phyloP scores from a whole-genome alignment of 176 grass and related monocot species.

The Triticum monococcum region DNA sequence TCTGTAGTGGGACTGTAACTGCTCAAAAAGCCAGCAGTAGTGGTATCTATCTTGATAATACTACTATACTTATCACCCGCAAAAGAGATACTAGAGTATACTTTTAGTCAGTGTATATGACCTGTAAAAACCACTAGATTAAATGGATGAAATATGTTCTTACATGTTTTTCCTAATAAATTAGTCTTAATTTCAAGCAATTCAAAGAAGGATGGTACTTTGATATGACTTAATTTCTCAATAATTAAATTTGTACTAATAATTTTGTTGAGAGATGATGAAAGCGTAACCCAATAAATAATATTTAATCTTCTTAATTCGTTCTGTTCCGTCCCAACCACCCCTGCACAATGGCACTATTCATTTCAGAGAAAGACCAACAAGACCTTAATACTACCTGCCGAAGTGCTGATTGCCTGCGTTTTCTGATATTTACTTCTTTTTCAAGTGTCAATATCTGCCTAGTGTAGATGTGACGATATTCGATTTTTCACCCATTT shows the following conservation, averaged over 20 bases:
- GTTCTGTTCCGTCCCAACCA: not conserved
- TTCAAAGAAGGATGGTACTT: not conserved
- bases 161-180: not conserved
- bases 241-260: not conserved
- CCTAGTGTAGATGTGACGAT: not conserved
- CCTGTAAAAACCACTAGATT: not conserved
- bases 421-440: not conserved
- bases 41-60: not conserved
- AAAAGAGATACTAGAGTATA: not conserved
- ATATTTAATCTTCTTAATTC: not conserved
- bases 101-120: not conserved
- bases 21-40: slow-evolving; percentile 15
- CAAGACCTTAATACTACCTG: not conserved
- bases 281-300: not conserved
- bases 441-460: not conserved
- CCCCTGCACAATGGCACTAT: not conserved
- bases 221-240: not conserved
- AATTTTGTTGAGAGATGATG: not conserved
- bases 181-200: not conserved
- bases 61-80: not conserved
- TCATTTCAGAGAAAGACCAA: slow-evolving; percentile 5
- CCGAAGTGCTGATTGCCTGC: not conserved
- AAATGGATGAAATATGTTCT: not conserved
- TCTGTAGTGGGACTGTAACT: not conserved
- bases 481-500: not conserved